A percentile compares a stretch with the other conserved stretches of the same genome.
phyloP scores from a whole-genome alignment of 257 asterid genomes.

The Fraxinus anomala region DNA sequence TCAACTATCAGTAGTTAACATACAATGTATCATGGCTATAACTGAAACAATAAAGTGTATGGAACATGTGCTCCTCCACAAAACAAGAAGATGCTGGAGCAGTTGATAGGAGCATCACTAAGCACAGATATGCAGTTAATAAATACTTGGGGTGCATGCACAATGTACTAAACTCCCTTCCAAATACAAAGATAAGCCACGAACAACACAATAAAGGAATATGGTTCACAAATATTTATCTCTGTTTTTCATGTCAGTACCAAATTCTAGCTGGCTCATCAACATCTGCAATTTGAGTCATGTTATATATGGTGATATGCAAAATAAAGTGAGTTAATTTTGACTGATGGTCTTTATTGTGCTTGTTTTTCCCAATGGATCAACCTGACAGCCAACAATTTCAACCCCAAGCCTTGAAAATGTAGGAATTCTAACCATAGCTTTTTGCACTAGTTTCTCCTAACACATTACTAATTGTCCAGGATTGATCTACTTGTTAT shows the following conservation, averaged over 20 bases:
- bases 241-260: conserved; percentile 1
- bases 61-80: not conserved
- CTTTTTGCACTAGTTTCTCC: not conserved
- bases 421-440: not conserved
- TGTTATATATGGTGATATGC: conserved; percentile 5
- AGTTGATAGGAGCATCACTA: conserved; percentile 11
- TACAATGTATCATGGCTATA: not conserved
- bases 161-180: conserved; percentile 6
- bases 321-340: conserved; percentile 2
- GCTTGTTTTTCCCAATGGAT: conserved; percentile 17
- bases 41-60: not conserved
- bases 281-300: conserved; percentile 4
- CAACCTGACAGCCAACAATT: not conserved
- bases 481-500: not conserved
- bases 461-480: not conserved
- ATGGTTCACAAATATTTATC: conserved; percentile 13
- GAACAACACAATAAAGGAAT: conserved; percentile 20
- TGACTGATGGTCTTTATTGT: conserved; percentile 12
- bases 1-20: not conserved
- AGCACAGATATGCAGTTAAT: conserved; percentile 17
- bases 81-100: not conserved
- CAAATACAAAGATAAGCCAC: conserved; percentile 14
- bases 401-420: not conserved
- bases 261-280: conserved; percentile 15
- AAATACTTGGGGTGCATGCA: not conserved